Conservation (phyloP, 768 basidiomycete species). For the Nidula microcarpa region DNA sequence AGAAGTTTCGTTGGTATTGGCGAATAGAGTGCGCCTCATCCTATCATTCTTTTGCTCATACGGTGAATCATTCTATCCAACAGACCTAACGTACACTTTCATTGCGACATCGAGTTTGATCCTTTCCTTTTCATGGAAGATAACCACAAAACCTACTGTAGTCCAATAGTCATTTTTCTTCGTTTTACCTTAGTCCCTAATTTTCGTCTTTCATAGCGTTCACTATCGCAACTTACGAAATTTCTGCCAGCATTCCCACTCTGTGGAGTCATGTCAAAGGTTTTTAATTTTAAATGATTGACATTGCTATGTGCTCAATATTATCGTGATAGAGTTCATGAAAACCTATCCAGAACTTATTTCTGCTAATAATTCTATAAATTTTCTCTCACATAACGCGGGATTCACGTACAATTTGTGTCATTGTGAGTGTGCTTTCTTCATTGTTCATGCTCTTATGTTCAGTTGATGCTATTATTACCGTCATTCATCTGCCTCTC, state of each 20-base stretch:
- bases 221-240: slow-evolving; percentile 77
- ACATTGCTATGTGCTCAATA: neutral
- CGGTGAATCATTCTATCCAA: slow-evolving; percentile 1
- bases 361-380: slow-evolving; percentile 62
- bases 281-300: slow-evolving; percentile 14
- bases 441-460: neutral
- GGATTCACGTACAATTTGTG: slow-evolving; percentile 69
- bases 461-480: neutral
- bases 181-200: neutral
- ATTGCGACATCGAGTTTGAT: slow-evolving; percentile 74
- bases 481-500: neutral
- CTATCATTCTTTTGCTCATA: neutral
- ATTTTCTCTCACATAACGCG: slow-evolving; percentile 67
- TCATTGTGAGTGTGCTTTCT: slow-evolving; percentile 42
- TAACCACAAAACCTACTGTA: slow-evolving; percentile 46
- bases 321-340: slow-evolving; percentile 58
- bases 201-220: slow-evolving; percentile 31
- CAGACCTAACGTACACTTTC: slow-evolving; percentile 73
- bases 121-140: slow-evolving; percentile 82
- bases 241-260: slow-evolving; percentile 74
- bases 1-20: slow-evolving; percentile 85
- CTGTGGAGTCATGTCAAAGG: slow-evolving; percentile 77
- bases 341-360: slow-evolving; percentile 57
- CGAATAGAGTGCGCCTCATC: slow-evolving; percentile 62
- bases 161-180: slow-evolving; percentile 2